Evolutionary conservation across 768 basidiomycete species (phyloP).

Genomic region (Exidia glandulosa): DNA sequence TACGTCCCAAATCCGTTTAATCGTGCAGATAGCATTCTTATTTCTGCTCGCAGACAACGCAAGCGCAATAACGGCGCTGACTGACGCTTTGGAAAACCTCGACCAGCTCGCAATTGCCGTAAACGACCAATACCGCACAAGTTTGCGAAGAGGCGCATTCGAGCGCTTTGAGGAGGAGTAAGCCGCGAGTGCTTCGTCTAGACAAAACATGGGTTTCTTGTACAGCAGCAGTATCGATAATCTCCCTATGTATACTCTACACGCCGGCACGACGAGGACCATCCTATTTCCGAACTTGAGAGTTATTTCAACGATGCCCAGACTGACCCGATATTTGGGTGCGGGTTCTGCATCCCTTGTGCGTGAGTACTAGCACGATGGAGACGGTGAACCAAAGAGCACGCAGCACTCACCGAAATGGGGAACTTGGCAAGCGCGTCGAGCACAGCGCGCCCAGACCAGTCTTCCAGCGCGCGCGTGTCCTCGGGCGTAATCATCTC

Average conservation of each 20-base stretch:
- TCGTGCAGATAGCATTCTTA: not conserved
- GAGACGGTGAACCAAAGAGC: not conserved
- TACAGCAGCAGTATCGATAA: too few species aligned
- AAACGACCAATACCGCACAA: conserved; percentile 53
- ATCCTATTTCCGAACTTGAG: too few species aligned
- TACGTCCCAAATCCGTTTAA: conserved; percentile 30
- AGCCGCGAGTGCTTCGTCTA: not conserved
- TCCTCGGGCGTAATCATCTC: conserved; percentile 66
- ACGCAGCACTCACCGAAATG: not conserved
- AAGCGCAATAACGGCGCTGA: conserved; percentile 75
- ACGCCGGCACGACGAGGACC: too few species aligned
- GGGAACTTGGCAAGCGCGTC: conserved; percentile 10
- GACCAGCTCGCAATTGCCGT: conserved; percentile 65
- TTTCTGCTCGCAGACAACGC: conserved; percentile 49
- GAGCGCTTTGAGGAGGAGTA: conserved; percentile 59
- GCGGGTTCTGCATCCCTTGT: not conserved
- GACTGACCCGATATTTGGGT: not conserved
- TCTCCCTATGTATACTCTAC: too few species aligned
- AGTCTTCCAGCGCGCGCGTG: conserved; percentile 48
- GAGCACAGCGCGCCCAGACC: conserved; percentile 27
- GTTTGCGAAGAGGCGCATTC: conserved; percentile 41
- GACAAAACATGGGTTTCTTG: too few species aligned
- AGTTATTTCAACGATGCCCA: too few species aligned
- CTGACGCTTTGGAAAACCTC: conserved; percentile 65
- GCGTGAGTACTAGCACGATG: too few species aligned